Percentiles rank a stretch among this genome's conserved stretches.
Evolutionary conservation across 495 filamentous ascomycete genomes (phyloP).

Genomic region (Aspergillus sclerotioniger): DNA sequence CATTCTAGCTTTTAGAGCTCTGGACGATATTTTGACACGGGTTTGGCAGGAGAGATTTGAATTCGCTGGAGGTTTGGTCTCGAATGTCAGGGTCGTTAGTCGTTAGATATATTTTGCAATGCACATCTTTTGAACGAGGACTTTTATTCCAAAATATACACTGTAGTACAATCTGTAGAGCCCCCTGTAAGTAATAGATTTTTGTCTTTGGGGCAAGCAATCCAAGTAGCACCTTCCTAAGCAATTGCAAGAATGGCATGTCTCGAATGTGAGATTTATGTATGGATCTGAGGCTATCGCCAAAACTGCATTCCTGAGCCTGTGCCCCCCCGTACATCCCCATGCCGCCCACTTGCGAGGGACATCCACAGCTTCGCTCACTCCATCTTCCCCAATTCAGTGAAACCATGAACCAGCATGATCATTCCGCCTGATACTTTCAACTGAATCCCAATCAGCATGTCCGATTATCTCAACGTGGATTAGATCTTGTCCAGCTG

Average conservation of each 20-base stretch:
- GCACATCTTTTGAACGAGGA: no score
- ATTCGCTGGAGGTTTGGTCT: no score
- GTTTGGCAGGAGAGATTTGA: no score
- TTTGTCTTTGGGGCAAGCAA: no score
- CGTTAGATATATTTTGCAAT: no score
- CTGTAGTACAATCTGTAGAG: no score
- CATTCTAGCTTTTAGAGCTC: neutral
- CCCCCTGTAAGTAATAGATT: no score
- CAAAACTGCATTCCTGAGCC: slow-evolving; percentile 3
- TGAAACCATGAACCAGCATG: neutral
- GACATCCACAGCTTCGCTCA: neutral
- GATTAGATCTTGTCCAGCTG: neutral
- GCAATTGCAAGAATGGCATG: no score
- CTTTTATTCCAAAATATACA: no score
- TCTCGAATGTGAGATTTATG: no score
- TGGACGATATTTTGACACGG: neutral
- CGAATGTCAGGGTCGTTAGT: no score
- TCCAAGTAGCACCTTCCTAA: no score
- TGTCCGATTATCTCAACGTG: neutral
- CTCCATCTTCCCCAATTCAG: neutral
- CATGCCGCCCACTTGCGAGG: neutral
- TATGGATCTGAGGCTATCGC: neutral
- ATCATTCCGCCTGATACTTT: slow-evolving; percentile 4
- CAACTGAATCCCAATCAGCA: neutral
- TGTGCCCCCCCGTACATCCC: slow-evolving; percentile 7